Evolutionary conservation across 208 protist species (phyloP).

Genomic region (Acanthamoeba sp.): DNA sequence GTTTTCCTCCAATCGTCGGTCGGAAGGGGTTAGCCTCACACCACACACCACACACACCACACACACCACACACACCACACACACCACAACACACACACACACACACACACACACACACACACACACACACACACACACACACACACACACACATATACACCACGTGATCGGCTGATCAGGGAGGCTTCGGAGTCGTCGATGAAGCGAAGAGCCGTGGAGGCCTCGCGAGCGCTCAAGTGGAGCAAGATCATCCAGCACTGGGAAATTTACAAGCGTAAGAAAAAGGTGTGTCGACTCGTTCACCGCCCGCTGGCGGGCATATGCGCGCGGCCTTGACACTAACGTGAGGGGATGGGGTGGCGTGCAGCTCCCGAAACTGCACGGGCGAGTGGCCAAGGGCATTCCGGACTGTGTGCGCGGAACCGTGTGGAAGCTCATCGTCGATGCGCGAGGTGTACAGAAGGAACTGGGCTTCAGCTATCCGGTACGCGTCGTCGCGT

Average conservation of each 20-base stretch:
- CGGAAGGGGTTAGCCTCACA: too few relatives aligned
- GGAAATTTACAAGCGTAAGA: slow-evolving; percentile 9
- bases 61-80: too few relatives aligned
- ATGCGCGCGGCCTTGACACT: too few relatives aligned
- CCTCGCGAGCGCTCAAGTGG: slow-evolving; percentile 7
- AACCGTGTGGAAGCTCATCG: not conserved
- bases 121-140: too few relatives aligned
- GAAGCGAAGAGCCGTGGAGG: not conserved
- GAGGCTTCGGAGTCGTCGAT: not conserved
- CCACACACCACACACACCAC: too few relatives aligned
- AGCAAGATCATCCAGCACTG: slow-evolving; percentile 7
- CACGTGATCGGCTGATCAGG: too few relatives aligned
- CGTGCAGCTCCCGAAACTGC: not conserved
- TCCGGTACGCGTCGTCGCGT: not conserved
- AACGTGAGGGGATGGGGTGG: not conserved
- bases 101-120: too few relatives aligned
- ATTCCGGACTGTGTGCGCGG: slow-evolving; percentile 36
- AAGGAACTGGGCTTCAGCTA: not conserved
- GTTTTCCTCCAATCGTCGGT: too few relatives aligned
- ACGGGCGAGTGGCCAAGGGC: slow-evolving; percentile 19
- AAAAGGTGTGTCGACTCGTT: not conserved
- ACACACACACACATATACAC: too few relatives aligned
- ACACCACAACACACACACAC: too few relatives aligned
- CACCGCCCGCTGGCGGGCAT: not conserved
- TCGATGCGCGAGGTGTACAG: not conserved